These are phyloP conservation scores for Penicillium samsonianum DNA, from an alignment of 495 filamentous ascomycete species.

Conservation along the genomic window DNA sequence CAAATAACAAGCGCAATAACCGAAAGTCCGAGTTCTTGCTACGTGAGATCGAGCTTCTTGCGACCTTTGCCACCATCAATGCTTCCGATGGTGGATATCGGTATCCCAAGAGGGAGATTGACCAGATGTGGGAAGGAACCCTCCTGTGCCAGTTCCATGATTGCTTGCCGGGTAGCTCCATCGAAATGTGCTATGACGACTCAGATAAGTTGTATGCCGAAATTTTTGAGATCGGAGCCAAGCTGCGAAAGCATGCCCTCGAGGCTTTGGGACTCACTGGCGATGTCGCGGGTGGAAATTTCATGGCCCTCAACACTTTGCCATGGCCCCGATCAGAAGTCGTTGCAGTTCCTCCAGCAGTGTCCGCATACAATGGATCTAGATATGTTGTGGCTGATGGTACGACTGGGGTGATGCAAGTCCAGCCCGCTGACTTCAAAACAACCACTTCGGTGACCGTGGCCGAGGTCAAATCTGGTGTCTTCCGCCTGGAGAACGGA, in stretches of 20 bases:
- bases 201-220: slow-evolving; percentile 82
- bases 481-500: slow-evolving; percentile 76
- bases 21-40: slow-evolving; percentile 80
- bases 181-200: slow-evolving; percentile 97
- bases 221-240: slow-evolving; percentile 75
- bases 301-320: slow-evolving; percentile 73
- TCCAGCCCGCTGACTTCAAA: slow-evolving; percentile 50
- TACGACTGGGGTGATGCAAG: slow-evolving; percentile 47
- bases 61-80: slow-evolving; percentile 78
- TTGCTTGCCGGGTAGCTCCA: slow-evolving; percentile 90
- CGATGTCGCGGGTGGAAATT: slow-evolving; percentile 30
- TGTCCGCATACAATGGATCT: slow-evolving; percentile 28
- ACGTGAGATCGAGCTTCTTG: slow-evolving; percentile 84
- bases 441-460: slow-evolving; percentile 57
- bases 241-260: slow-evolving; percentile 68
- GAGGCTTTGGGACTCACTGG: slow-evolving; percentile 61
- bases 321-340: slow-evolving; percentile 79
- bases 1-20: slow-evolving; percentile 95
- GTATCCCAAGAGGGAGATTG: slow-evolving; percentile 89
- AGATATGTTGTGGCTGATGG: slow-evolving; percentile 53
- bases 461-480: slow-evolving; percentile 61
- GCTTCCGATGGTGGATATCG: slow-evolving; percentile 59
- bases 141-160: slow-evolving; percentile 97
- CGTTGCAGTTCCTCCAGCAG: slow-evolving; percentile 55
- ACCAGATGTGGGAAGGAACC: slow-evolving; percentile 87